A percentile compares a stretch with the other conserved stretches of the same genome.
Evolutionary conservation across 2,329 filamentous ascomycete genomes (phyloP).

Genomic region (Penicillium hesseltinei): DNA sequence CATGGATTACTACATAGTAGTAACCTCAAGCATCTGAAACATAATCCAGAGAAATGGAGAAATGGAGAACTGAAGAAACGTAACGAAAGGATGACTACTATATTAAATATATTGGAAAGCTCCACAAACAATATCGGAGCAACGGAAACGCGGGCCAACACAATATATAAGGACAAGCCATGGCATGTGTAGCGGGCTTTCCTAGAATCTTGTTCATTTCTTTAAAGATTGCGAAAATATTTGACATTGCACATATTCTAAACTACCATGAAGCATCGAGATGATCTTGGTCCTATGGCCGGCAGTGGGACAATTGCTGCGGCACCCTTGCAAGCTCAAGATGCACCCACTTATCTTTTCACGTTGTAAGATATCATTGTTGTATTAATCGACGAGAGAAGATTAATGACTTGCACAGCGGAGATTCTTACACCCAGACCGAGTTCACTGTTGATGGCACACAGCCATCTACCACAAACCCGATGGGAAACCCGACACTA

Average conservation of each 20-base stretch:
- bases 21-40: background rate
- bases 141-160: background rate
- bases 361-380: slow-evolving; percentile 37
- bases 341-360: slow-evolving; percentile 38
- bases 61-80: background rate
- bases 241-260: background rate
- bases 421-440: too few species aligned
- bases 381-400: too few species aligned
- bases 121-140: background rate
- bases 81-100: background rate
- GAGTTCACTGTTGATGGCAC: too few species aligned
- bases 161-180: background rate
- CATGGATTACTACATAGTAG: background rate
- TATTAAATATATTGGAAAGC: background rate
- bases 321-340: slow-evolving; percentile 9
- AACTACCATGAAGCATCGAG: background rate
- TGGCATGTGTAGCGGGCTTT: background rate
- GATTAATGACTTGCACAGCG: too few species aligned
- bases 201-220: too few species aligned
- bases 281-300: background rate
- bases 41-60: background rate
- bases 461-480: too few species aligned
- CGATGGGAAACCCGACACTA: too few species aligned
- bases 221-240: too few species aligned
- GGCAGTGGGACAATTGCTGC: slow-evolving; percentile 9